Conservation (phyloP, 495 filamentous ascomycete species). For the Penicillium macrosclerotiorum region DNA sequence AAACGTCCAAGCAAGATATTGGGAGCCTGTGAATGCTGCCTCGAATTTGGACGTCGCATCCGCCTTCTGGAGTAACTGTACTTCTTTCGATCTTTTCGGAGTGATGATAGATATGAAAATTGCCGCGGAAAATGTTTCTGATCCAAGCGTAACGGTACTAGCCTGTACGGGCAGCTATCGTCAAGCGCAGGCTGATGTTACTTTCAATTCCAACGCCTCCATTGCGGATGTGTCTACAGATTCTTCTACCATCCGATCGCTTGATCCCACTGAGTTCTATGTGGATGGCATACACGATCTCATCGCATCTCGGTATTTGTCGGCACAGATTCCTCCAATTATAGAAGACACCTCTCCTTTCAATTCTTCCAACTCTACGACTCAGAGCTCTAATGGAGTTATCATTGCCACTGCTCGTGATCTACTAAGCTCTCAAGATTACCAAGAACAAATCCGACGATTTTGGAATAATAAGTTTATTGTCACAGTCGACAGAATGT, state of each 20-base stretch:
- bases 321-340: background rate
- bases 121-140: slow-evolving; percentile 1
- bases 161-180: slow-evolving; percentile 15
- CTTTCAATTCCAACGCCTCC: slow-evolving; percentile 7
- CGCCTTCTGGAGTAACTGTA: slow-evolving; percentile 14
- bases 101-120: slow-evolving; percentile 11
- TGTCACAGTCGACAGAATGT: slow-evolving; percentile 16
- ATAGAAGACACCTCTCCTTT: background rate
- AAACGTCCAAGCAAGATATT: slow-evolving; percentile 13
- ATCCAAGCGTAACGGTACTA: slow-evolving; percentile 15
- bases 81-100: slow-evolving; percentile 6
- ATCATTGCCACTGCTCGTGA: background rate
- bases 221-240: background rate
- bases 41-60: background rate
- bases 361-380: too few species aligned
- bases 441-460: slow-evolving; percentile 2
- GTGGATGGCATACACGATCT: slow-evolving; percentile 4
- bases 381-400: too few species aligned
- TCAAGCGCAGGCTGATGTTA: slow-evolving; percentile 10
- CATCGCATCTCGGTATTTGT: background rate
- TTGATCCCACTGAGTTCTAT: background rate
- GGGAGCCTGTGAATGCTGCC: slow-evolving; percentile 16
- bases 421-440: background rate
- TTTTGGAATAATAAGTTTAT: slow-evolving; percentile 25
- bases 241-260: background rate